Conservation (phyloP, 805 yeast genomes). For the Teunomyces aglyptinius region DNA sequence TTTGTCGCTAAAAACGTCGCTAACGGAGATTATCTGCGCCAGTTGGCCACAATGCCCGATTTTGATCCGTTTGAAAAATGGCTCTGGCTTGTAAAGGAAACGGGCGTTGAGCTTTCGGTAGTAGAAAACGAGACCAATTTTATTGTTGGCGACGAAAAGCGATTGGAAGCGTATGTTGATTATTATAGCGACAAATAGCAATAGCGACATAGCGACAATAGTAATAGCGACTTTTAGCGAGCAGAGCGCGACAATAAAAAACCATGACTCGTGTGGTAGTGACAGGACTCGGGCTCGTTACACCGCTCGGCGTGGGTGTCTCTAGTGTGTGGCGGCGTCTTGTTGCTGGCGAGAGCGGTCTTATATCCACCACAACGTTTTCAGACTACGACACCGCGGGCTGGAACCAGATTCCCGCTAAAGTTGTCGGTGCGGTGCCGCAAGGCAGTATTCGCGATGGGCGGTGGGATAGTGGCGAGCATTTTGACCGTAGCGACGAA, state of each 20-base stretch:
- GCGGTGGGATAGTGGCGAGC: constrained; percentile 52
- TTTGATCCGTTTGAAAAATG: constrained; percentile 23
- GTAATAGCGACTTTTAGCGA: too few relatives aligned
- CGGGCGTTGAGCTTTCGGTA: constrained; percentile 17
- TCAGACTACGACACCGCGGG: constrained; percentile 42
- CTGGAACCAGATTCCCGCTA: constrained; percentile 59
- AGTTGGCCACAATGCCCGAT: background rate
- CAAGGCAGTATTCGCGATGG: constrained; percentile 42
- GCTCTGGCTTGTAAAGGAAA: constrained; percentile 25
- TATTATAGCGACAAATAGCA: background rate
- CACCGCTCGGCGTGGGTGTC: constrained; percentile 81
- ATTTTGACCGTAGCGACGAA: constrained; percentile 47
- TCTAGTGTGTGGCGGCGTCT: constrained; percentile 52
- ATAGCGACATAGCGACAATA: too few relatives aligned
- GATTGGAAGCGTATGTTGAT: constrained; percentile 17
- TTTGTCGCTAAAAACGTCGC: background rate
- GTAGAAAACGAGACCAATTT: constrained; percentile 32
- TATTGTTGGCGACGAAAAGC: constrained; percentile 40
- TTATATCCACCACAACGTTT: constrained; percentile 49
- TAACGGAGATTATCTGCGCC: too few relatives aligned
- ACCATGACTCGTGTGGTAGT: constrained; percentile 65
- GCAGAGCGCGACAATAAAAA: too few relatives aligned
- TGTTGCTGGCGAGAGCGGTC: constrained; percentile 53
- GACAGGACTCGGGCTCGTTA: constrained; percentile 84
- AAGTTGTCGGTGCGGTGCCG: constrained; percentile 77